phyloP scores from a whole-genome alignment of 768 basidiomycete species.

The Phanerochaete sordida region DNA sequence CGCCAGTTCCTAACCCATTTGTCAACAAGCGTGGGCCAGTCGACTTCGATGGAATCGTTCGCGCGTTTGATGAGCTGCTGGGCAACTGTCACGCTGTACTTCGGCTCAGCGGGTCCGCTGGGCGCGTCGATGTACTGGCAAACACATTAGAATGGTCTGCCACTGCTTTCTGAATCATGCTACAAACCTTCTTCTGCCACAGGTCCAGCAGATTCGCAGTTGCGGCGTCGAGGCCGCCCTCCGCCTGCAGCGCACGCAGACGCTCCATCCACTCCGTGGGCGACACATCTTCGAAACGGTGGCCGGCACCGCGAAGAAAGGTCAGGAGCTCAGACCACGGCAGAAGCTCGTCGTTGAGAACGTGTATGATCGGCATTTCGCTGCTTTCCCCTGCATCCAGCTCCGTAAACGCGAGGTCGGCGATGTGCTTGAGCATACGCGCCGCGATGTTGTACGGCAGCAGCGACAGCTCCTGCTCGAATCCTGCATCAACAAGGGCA shows the following conservation, averaged over 20 bases:
- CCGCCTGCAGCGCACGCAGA: neutral
- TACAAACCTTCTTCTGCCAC: neutral
- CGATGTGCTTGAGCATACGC: neutral
- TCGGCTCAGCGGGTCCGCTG: neutral
- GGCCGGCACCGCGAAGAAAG: neutral
- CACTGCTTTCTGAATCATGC: too few relatives aligned
- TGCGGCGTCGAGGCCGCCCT: neutral
- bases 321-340: neutral
- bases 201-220: neutral
- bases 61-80: neutral
- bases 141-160: neutral
- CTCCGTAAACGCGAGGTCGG: neutral
- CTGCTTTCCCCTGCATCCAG: too few relatives aligned
- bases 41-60: neutral
- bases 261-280: neutral
- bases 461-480: neutral
- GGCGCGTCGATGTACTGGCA: neutral
- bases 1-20: neutral
- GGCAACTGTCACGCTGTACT: neutral
- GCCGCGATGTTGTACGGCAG: slow-evolving; percentile 2
- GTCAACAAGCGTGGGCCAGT: neutral
- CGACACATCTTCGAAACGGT: neutral
- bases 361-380: too few relatives aligned
- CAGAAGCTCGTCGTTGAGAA: neutral
- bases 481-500: too few relatives aligned